Evolutionary conservation across 441 rosid genomes (phyloP).

Genomic region (Adansonia madagascariensis): DNA sequence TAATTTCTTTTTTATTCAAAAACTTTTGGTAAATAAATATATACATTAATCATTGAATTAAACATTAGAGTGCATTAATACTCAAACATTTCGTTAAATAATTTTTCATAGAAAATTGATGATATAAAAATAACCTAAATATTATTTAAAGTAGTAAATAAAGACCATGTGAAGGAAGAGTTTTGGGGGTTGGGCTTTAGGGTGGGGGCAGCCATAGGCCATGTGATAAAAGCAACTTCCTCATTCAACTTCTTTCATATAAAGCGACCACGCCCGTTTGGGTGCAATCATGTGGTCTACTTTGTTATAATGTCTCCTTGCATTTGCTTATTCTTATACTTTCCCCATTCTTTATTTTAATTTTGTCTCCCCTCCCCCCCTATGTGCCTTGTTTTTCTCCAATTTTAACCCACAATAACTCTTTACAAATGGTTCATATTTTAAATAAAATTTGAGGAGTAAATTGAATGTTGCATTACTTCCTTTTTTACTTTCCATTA

Average conservation of each 20-base stretch:
- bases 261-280: constrained; percentile 92
- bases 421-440: not conserved
- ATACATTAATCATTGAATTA: not conserved
- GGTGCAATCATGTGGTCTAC: constrained; percentile 85
- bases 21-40: not conserved
- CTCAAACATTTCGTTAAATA: not conserved
- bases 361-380: constrained; percentile 15
- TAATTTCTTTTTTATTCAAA: not conserved
- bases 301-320: constrained; percentile 45
- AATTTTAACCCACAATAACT: not conserved
- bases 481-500: not conserved
- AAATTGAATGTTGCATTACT: not conserved
- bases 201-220: constrained; percentile 38
- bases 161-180: constrained; percentile 17
- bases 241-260: constrained; percentile 54
- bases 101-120: not conserved
- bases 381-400: constrained; percentile 34
- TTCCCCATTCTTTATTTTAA: not conserved
- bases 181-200: constrained; percentile 35
- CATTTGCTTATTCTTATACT: not conserved
- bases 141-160: no score
- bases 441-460: not conserved
- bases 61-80: not conserved
- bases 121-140: not conserved
- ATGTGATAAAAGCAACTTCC: constrained; percentile 80